Percentiles rank a stretch among this genome's conserved stretches.
Conservation (phyloP, 2,329 filamentous ascomycete species). For the Atkinsonella hypoxylon region DNA sequence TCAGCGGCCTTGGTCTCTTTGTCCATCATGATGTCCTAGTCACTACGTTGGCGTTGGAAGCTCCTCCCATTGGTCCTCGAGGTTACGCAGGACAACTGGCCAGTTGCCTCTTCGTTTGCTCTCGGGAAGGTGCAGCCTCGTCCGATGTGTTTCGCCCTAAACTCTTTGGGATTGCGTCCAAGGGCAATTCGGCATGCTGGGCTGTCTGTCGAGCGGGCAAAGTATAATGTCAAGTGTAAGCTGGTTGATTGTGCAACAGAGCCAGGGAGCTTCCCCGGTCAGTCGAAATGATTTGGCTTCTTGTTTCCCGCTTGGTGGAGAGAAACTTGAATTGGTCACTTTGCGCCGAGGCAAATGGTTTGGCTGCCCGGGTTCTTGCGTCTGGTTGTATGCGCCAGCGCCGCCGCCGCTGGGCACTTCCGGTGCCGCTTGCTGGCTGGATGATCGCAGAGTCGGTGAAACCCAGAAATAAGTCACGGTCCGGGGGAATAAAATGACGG, state of each 20-base stretch:
- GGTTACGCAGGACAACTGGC: conserved; percentile 20
- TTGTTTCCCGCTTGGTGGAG: neutral
- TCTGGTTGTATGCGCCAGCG: neutral
- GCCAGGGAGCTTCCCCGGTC: neutral
- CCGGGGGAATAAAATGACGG: neutral
- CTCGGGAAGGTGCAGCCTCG: conserved; percentile 17
- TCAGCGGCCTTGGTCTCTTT: conserved; percentile 19
- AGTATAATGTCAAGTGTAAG: neutral
- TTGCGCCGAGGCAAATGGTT: neutral
- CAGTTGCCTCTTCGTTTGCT: conserved; percentile 19
- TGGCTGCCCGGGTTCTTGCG: neutral
- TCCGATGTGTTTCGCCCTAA: conserved; percentile 1
- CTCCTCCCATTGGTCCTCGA: conserved; percentile 17
- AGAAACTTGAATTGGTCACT: neutral
- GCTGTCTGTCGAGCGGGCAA: conserved; percentile 1
- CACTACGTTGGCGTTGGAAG: conserved; percentile 13
- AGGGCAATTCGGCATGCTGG: conserved; percentile 6
- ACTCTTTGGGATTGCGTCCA: neutral
- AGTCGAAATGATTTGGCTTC: neutral
- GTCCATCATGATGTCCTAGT: conserved; percentile 20
- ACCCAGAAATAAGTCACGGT: neutral
- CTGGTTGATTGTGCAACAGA: conserved; percentile 2
- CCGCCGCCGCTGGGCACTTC: neutral
- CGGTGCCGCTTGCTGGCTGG: neutral
- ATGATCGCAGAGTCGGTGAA: neutral